phyloP scores from a whole-genome alignment of 73 alveolate genomes.

The Symbiodinium natans region DNA sequence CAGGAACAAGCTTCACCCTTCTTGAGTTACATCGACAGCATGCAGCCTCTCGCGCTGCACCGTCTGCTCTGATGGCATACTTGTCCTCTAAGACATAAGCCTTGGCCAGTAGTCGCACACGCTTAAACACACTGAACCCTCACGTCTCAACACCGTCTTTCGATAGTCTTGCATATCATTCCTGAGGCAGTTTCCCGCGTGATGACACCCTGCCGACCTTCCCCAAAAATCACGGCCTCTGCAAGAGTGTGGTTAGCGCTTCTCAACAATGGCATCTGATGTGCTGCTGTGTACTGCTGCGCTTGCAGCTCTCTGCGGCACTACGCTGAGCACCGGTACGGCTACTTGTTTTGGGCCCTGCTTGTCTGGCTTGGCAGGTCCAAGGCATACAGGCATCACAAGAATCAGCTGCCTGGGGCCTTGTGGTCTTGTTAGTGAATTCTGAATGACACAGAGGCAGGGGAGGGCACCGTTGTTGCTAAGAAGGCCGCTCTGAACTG shows the following conservation, averaged over 20 bases:
- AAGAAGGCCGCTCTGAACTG: too few species aligned
- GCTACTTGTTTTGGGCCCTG: background rate
- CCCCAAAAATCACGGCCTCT: slow-evolving; percentile 78
- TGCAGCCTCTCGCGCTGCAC: slow-evolving; percentile 56
- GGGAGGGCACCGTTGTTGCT: too few species aligned
- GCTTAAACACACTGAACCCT: too few species aligned
- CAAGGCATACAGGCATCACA: too few species aligned
- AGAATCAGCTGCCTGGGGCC: too few species aligned
- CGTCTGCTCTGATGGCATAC: slow-evolving; percentile 79
- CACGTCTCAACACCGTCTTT: background rate
- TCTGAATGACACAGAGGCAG: too few species aligned
- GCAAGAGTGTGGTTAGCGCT: too few species aligned
- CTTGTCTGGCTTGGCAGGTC: too few species aligned
- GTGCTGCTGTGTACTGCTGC: too few species aligned
- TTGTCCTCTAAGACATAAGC: slow-evolving; percentile 82
- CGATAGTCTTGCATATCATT: background rate
- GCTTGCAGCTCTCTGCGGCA: background rate
- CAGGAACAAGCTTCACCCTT: background rate
- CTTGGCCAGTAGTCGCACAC: background rate
- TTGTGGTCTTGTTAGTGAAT: too few species aligned
- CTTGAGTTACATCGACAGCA: background rate
- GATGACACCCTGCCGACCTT: slow-evolving; percentile 83
- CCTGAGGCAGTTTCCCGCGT: slow-evolving; percentile 19
- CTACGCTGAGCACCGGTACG: background rate
- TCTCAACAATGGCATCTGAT: too few species aligned